Conservation (phyloP, 148 eudicot genomes). For the Amaranthus palmeri region DNA sequence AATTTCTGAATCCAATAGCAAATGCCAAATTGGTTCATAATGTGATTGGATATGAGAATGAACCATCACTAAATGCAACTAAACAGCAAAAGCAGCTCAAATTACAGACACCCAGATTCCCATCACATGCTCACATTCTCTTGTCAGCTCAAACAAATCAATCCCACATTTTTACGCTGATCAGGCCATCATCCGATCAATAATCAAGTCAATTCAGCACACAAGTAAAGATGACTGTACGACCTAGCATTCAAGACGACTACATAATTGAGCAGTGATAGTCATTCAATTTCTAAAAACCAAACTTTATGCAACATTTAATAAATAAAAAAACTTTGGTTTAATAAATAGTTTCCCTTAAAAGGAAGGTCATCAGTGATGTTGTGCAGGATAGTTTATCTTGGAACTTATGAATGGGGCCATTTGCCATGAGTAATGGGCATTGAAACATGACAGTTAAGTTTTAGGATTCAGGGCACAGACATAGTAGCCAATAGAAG, state of each 20-base stretch:
- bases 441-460: not conserved
- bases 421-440: too few species aligned
- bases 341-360: not conserved
- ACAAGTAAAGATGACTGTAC: not conserved
- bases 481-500: conserved; percentile 5
- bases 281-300: conserved; percentile 2
- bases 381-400: not conserved
- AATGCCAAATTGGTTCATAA: not conserved
- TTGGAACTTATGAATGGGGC: conserved; percentile 2
- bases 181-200: not conserved
- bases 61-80: conserved; percentile 9
- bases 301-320: not conserved
- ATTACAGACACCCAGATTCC: not conserved
- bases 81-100: not conserved
- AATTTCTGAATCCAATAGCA: too few species aligned
- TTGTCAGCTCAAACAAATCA: conserved; percentile 16
- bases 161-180: conserved; percentile 7
- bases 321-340: not conserved
- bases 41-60: conserved; percentile 6
- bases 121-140: conserved; percentile 17
- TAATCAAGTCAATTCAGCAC: not conserved
- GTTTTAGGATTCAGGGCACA: conserved; percentile 8
- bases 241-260: conserved; percentile 4
- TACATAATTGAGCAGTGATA: conserved; percentile 5
- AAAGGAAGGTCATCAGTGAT: not conserved